These are phyloP conservation scores for Plenodomus biglobosus DNA, from an alignment of 2,329 filamentous ascomycete genomes.

Conservation along the genomic window DNA sequence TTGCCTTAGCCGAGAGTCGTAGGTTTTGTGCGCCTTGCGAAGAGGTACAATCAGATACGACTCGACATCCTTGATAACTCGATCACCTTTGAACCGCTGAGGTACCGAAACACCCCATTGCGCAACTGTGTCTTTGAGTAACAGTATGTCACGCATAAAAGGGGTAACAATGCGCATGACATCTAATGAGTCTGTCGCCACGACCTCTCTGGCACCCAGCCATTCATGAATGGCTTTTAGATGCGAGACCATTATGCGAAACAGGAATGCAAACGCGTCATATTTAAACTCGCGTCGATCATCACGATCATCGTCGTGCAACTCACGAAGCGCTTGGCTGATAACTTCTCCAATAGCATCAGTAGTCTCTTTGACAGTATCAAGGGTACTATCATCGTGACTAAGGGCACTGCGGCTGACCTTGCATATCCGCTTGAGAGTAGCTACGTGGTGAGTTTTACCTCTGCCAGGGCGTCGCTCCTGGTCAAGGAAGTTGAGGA, in stretches of 20 bases:
- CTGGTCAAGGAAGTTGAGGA: conserved; percentile 26
- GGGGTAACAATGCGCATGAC: conserved; percentile 21
- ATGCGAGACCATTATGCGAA: conserved; percentile 20
- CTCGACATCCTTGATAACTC: conserved; percentile 27
- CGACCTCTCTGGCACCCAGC: conserved; percentile 7
- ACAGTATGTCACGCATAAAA: conserved; percentile 20
- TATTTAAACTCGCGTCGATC: conserved; percentile 29
- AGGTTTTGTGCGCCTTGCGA: conserved; percentile 10
- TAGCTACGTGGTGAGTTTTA: conserved; percentile 14
- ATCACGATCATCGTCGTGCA: conserved; percentile 5
- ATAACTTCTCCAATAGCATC: conserved; percentile 14
- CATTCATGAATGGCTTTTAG: conserved; percentile 21
- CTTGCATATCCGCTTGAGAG: conserved; percentile 17
- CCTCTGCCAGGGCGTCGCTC: conserved; percentile 20
- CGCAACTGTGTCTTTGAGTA: conserved; percentile 26
- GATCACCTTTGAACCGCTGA: conserved; percentile 17
- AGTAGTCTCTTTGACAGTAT: conserved; percentile 10
- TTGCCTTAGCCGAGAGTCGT: conserved; percentile 3
- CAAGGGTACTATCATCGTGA: conserved; percentile 6
- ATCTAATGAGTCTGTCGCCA: conserved; percentile 8
- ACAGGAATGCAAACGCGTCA: conserved; percentile 33
- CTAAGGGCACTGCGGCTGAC: conserved; percentile 1
- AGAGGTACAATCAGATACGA: conserved; percentile 31
- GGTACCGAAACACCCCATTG: conserved; percentile 24
- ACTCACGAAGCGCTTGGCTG: neutral